Conservation (phyloP, 2,329 filamentous ascomycete genomes). For the Myriosclerotinia curreyana region DNA sequence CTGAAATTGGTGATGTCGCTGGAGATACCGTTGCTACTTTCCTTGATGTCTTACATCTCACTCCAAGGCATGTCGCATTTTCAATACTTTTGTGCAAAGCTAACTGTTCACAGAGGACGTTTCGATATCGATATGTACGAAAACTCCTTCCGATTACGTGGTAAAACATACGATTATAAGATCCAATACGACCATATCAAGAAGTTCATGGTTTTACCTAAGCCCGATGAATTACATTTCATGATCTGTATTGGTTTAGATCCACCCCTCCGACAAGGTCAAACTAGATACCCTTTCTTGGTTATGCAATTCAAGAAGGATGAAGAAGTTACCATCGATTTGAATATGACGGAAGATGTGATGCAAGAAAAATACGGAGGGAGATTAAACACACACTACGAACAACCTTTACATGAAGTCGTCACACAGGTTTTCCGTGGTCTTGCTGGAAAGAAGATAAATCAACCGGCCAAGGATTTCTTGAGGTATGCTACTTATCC, state of each 20-base stretch:
- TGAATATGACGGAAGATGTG: conserved; percentile 92
- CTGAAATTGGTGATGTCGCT: conserved; percentile 98
- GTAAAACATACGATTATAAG: conserved; percentile 99
- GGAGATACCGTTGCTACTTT: conserved; percentile 98
- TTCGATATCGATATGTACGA: conserved; percentile 99
- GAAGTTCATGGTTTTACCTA: conserved; percentile 97
- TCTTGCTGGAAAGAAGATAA: conserved; percentile 90
- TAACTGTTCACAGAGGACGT: conserved; percentile 67
- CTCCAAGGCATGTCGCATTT: conserved; percentile 64
- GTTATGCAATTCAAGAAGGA: conserved; percentile 99
- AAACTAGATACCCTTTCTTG: conserved; percentile 95
- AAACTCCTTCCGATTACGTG: conserved; percentile 89
- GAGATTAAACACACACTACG: conserved; percentile 84
- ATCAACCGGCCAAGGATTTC: conserved; percentile 91
- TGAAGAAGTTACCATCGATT: conserved; percentile 91
- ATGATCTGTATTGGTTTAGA: conserved; percentile 94
- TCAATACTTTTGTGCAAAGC: conserved; percentile 18
- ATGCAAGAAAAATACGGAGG: conserved; percentile 84
- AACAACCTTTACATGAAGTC: conserved; percentile 88
- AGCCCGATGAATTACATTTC: conserved; percentile 96
- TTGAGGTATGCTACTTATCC: conserved; percentile 54
- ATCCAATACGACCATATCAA: conserved; percentile 98
- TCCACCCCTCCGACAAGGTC: conserved; percentile 90
- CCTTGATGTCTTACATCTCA: conserved; percentile 93
- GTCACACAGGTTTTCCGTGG: conserved; percentile 95